phyloP scores from a whole-genome alignment of 495 filamentous ascomycete species.

The Penicillium cinerascens region DNA sequence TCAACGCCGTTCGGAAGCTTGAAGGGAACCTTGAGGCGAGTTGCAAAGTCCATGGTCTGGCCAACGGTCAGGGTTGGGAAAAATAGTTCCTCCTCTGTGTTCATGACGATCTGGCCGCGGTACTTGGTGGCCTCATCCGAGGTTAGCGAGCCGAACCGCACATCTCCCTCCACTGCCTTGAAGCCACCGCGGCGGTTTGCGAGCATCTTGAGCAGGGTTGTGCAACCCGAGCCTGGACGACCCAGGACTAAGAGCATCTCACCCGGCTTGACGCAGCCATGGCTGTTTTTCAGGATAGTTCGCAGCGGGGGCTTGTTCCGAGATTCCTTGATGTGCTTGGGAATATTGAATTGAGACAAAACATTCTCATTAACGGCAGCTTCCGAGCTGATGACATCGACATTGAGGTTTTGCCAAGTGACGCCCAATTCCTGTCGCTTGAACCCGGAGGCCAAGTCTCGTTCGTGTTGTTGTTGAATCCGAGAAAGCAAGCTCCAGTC shows the following conservation, averaged over 20 bases:
- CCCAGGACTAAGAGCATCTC: constrained; percentile 46
- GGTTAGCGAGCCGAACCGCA: constrained; percentile 53
- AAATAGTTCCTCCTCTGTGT: constrained; percentile 67
- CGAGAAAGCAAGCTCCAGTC: constrained; percentile 47
- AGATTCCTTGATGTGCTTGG: constrained; percentile 34
- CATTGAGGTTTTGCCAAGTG: constrained; percentile 51
- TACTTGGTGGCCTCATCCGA: constrained; percentile 53
- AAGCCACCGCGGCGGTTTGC: constrained; percentile 62
- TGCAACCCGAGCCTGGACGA: constrained; percentile 42
- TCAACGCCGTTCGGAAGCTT: constrained; percentile 30
- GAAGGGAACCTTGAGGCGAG: constrained; percentile 32
- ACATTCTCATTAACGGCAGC: constrained; percentile 49
- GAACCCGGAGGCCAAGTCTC: constrained; percentile 44
- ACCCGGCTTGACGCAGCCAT: constrained; percentile 52
- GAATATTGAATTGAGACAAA: constrained; percentile 56
- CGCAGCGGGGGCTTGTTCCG: constrained; percentile 36
- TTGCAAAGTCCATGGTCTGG: constrained; percentile 68
- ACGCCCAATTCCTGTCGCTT: constrained; percentile 51
- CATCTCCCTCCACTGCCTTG: constrained; percentile 44
- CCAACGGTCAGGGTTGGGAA: constrained; percentile 66
- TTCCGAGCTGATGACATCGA: constrained; percentile 42
- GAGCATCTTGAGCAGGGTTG: constrained; percentile 58
- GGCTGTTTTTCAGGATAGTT: constrained; percentile 37
- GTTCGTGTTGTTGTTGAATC: constrained; percentile 40
- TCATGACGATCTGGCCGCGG: constrained; percentile 68